Evolutionary conservation across 2,329 filamentous ascomycete genomes (phyloP), one percentile per base, ranked within the genome.

Genomic region (Penicillium hordei): DNA sequence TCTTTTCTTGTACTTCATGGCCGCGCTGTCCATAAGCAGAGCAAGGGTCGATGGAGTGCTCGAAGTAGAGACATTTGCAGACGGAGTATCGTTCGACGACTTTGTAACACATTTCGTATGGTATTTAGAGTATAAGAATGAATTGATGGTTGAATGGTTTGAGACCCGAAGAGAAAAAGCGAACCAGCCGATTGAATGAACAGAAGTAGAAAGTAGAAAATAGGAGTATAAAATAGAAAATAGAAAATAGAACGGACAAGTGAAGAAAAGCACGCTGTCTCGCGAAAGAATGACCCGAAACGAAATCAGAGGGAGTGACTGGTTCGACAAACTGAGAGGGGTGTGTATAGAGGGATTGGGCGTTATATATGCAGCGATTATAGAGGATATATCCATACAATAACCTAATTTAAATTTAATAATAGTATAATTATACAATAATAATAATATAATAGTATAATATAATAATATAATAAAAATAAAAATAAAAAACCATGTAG

Each of bases 51-150:
- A 96, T 83, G 48, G 90, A 87, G 74, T 96, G 93, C 70, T 88
- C 83, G 80, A 93, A 91, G 81, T 96, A 95, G 67, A 93, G 82
- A 77, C 92, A 96, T 63, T 87, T 85, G 82, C 92, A 96, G 55
- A 89, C 90, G 55, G 91, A 87, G 80, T 92, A 96, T 58, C 90
- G 83, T 76, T 96, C 92, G 68, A 93, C 81, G 61, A 96, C 78
- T 78, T 93, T 90, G 71, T 91, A 93, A 72, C 92, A 96, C 92
- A 96, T 96, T 60, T 64, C 29, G 33, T 48, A 27, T 27, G 40
- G 33, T 33, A 13, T 33, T 13, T 33, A 5, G 31, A 33, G 5
- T 33, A 2, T 33, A 12, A 12, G 31, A 33, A 33, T 33, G 12
- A 12, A 15, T 33, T 33, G 34, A n/a, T 33, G 19, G 10, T 15